Evolutionary conservation across 176 grass and related monocot species (phyloP).

Genomic region (Elymus sibiricus): DNA sequence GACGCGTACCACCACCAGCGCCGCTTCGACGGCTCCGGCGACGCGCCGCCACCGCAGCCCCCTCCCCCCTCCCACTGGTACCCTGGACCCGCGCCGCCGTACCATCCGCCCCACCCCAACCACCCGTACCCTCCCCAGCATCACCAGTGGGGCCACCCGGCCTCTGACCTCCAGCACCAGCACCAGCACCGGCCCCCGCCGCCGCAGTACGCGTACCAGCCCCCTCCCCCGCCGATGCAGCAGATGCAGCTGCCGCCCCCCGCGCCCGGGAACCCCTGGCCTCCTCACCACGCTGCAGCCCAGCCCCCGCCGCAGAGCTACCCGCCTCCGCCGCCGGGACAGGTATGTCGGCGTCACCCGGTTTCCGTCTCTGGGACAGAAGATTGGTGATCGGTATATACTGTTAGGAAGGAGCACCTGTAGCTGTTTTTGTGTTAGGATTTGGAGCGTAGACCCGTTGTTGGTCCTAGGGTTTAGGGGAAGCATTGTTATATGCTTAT

Average conservation of each 20-base stretch:
- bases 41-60: slow-evolving; percentile 16
- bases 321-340: slow-evolving; percentile 39
- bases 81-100: slow-evolving; percentile 14
- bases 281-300: slow-evolving; percentile 22
- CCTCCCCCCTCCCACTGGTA: slow-evolving; percentile 35
- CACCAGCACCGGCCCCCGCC: slow-evolving; percentile 26
- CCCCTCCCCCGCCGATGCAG: slow-evolving; percentile 19
- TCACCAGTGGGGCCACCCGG: slow-evolving; percentile 53
- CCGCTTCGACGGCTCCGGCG: slow-evolving; percentile 37
- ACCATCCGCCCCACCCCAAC: slow-evolving; percentile 23
- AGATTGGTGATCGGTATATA: background rate
- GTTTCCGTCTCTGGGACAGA: background rate
- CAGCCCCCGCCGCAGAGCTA: slow-evolving; percentile 28
- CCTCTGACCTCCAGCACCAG: slow-evolving; percentile 36
- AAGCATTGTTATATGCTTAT: background rate
- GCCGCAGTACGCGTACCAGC: slow-evolving; percentile 47
- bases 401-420: background rate
- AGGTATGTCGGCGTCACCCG: slow-evolving; percentile 25
- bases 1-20: slow-evolving; percentile 45
- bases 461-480: background rate
- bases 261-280: slow-evolving; percentile 31
- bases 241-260: slow-evolving; percentile 14
- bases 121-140: slow-evolving; percentile 39
- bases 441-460: background rate
- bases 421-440: slow-evolving; percentile 17